Evolutionary conservation across 2,329 filamentous ascomycete genomes (phyloP).

Genomic region (Botrytis elliptica): DNA sequence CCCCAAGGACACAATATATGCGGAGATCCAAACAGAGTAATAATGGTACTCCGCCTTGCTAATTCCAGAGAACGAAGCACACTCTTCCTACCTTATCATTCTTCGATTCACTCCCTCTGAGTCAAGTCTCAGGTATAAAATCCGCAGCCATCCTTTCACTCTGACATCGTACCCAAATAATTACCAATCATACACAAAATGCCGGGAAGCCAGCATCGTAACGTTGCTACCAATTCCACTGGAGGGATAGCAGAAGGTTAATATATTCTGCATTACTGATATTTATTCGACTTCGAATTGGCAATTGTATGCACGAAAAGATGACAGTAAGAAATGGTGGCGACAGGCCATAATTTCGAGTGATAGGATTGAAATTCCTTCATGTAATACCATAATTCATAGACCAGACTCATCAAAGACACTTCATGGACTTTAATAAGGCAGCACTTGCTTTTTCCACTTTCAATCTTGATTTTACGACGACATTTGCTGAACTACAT

Average conservation of each 20-base stretch:
- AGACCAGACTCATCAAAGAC: too few species aligned
- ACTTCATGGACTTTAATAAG: background rate
- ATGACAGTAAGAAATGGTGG: rapidly evolving
- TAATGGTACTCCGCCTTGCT: background rate
- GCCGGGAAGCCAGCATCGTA: background rate
- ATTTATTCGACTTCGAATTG: background rate
- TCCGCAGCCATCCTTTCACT: background rate
- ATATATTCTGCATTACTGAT: background rate
- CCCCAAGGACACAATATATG: background rate
- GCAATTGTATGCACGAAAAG: background rate
- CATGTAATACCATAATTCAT: background rate
- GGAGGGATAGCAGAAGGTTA: background rate
- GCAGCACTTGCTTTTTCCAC: background rate
- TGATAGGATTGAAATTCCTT: background rate
- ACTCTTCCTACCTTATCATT: background rate
- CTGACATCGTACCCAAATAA: background rate
- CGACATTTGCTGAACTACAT: rapidly evolving
- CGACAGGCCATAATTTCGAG: background rate
- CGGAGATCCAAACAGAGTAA: background rate
- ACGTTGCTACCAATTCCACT: background rate
- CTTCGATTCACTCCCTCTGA: background rate
- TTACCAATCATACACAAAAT: background rate
- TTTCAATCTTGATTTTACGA: background rate
- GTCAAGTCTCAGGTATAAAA: background rate
- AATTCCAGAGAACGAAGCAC: background rate